phyloP scores from a whole-genome alignment of 495 filamentous ascomycete genomes.

The Aspergillus avenaceus region DNA sequence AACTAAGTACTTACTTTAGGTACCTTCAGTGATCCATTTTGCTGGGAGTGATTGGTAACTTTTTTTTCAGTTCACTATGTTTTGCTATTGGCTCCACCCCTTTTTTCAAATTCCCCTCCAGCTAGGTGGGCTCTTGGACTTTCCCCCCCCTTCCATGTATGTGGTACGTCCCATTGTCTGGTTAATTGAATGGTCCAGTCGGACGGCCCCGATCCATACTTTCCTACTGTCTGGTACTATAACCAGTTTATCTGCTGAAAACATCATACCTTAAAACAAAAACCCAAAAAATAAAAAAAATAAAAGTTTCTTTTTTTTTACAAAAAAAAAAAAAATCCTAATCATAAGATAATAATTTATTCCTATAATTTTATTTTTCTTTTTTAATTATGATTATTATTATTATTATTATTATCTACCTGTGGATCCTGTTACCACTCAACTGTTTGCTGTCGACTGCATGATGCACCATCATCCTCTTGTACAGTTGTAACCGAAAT shows the following conservation, averaged over 20 bases:
- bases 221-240: conserved; percentile 9
- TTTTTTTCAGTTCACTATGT: conserved; percentile 10
- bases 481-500: conserved; percentile 45
- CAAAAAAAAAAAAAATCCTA: conserved; percentile 5
- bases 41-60: conserved; percentile 9
- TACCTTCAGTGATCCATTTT: neutral
- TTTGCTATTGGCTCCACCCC: conserved; percentile 29
- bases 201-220: conserved; percentile 29
- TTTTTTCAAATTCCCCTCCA: no score
- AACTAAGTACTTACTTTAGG: neutral
- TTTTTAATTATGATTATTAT: no score
- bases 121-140: conserved; percentile 9
- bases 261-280: conserved; percentile 16
- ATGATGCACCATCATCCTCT: conserved; percentile 29
- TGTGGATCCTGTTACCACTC: conserved; percentile 19
- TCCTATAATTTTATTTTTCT: neutral
- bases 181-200: conserved; percentile 19
- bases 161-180: conserved; percentile 11
- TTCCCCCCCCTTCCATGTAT: conserved; percentile 14
- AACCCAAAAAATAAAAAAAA: conserved; percentile 17
- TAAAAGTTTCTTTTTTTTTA: conserved; percentile 2
- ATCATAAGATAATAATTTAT: conserved; percentile 9
- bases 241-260: conserved; percentile 15
- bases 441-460: conserved; percentile 39
- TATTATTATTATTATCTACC: neutral